Evolutionary conservation across 371 early-diverging fungal species (phyloP), one percentile per base, ranked within the genome.

Genomic region (Parasitella parasitica): DNA sequence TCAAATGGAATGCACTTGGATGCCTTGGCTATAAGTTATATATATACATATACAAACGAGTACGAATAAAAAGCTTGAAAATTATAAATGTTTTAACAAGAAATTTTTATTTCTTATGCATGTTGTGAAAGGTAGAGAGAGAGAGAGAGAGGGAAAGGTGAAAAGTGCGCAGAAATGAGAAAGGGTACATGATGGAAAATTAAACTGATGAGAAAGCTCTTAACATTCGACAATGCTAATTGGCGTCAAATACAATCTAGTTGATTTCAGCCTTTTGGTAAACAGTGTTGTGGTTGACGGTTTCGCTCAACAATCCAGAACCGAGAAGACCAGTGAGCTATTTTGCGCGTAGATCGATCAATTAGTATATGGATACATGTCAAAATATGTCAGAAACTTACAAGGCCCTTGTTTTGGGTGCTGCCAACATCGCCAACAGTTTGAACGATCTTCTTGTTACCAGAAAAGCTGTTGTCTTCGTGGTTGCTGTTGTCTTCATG

Each of bases 1-100:
- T 0, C 90, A 91, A 63, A 95, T 97, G 94, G 97, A 96, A 54
- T 89, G 87, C 53, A 84, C 84, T 15, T 92, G 92, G 92, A 82
- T 90, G 83, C 91, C 90, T 7, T 92, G 92, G 92, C 63, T 91
- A 48, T 89, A 87, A 57, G 18, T 6, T 13, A 28, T 2, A 30
- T 28, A 4, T 16, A 6, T 50, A 5, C 30, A 30, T 20, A 27
- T n/a, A n/a, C n/a, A n/a, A n/a, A n/a, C n/a, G n/a, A n/a, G n/a
- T n/a, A n/a, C n/a, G n/a, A n/a, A n/a, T n/a, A n/a, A n/a, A n/a
- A n/a, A n/a, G n/a, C n/a, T n/a, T n/a, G n/a, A n/a, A n/a, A n/a
- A n/a, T n/a, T n/a, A n/a, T n/a, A n/a, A n/a, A n/a, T n/a, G 11
- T 26, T 48, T 41, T 20, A 41, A 48, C 49, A 50, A 50, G 30